Evolutionary conservation across 139 green algal genomes (phyloP).

Genomic region (Pycnococcus provasolii): DNA sequence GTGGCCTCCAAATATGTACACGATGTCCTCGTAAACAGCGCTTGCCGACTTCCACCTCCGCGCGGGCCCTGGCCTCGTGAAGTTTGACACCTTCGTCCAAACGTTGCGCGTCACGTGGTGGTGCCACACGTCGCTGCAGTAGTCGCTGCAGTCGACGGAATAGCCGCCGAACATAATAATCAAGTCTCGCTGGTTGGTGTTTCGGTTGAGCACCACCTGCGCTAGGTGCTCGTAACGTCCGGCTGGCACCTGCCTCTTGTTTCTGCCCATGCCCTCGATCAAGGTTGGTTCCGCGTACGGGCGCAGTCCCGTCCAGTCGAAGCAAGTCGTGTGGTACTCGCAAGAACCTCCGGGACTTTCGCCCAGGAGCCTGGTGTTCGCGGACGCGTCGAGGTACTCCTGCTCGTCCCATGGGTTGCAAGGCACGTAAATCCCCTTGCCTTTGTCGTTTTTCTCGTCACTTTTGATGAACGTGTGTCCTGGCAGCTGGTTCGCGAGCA

Average conservation of each 20-base stretch:
- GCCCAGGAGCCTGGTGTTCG: background rate
- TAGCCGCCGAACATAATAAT: constrained; percentile 19
- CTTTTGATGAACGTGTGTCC: constrained; percentile 8
- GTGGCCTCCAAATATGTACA: constrained; percentile 23
- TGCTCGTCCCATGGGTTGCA: background rate
- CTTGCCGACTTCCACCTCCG: constrained; percentile 17
- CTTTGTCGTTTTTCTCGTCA: background rate
- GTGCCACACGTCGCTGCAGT: constrained; percentile 21
- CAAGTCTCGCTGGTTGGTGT: constrained; percentile 2
- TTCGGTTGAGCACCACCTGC: constrained; percentile 11
- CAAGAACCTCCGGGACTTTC: background rate
- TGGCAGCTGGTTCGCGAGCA: constrained; percentile 1
- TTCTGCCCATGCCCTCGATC: background rate
- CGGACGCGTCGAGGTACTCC: background rate
- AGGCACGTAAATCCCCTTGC: too few relatives aligned
- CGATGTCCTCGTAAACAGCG: constrained; percentile 6
- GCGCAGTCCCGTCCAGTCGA: constrained; percentile 21
- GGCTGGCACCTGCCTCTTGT: background rate
- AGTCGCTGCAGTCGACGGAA: constrained; percentile 17
- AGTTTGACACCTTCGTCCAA: constrained; percentile 11
- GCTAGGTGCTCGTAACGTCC: constrained; percentile 5
- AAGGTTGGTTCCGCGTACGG: constrained; percentile 9
- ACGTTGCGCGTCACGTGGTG: constrained; percentile 3
- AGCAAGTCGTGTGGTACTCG: constrained; percentile 16
- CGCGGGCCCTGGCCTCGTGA: background rate